Percentiles rank a stretch among this genome's conserved stretches.
These are phyloP conservation scores for Polychaeton citri DNA, from an alignment of 2,329 filamentous ascomycete species.

Conservation along the genomic window DNA sequence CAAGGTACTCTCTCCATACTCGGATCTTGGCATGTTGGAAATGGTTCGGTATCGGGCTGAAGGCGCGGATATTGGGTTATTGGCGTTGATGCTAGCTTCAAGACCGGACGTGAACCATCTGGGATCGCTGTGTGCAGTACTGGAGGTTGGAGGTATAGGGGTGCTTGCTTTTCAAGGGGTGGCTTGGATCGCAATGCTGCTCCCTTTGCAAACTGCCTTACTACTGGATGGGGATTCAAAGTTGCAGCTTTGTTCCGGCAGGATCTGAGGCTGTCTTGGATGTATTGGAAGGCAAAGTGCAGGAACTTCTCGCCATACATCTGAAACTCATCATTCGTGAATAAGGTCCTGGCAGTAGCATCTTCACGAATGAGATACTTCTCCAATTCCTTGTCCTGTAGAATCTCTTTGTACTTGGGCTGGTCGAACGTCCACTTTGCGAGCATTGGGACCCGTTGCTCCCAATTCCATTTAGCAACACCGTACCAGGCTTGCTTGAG, in stretches of 20 bases:
- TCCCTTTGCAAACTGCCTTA: too few species aligned
- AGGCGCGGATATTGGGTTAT: too few species aligned
- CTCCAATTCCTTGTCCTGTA: constrained; percentile 10
- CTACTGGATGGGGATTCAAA: too few species aligned
- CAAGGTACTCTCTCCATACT: too few species aligned
- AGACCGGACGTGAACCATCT: too few species aligned
- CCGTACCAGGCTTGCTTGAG: constrained; percentile 21
- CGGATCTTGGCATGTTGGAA: too few species aligned
- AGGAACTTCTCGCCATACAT: constrained; percentile 9
- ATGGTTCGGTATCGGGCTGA: too few species aligned
- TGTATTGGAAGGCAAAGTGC: constrained; percentile 1
- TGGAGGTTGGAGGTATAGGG: too few species aligned
- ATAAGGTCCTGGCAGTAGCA: constrained; percentile 12
- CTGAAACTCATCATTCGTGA: constrained; percentile 6
- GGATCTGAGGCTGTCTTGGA: constrained; percentile 1
- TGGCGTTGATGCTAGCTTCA: too few species aligned
- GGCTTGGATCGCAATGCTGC: too few species aligned
- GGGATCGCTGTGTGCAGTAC: too few species aligned
- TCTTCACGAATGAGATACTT: constrained; percentile 8
- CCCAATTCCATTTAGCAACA: constrained; percentile 18
- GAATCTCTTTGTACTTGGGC: constrained; percentile 9
- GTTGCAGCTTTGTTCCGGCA: constrained; percentile 1
- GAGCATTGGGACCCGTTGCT: constrained; percentile 12
- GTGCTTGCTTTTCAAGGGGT: too few species aligned
- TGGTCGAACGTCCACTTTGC: constrained; percentile 11